Conservation (phyloP, 441 rosid genomes). For the Erysimum pusillum region DNA sequence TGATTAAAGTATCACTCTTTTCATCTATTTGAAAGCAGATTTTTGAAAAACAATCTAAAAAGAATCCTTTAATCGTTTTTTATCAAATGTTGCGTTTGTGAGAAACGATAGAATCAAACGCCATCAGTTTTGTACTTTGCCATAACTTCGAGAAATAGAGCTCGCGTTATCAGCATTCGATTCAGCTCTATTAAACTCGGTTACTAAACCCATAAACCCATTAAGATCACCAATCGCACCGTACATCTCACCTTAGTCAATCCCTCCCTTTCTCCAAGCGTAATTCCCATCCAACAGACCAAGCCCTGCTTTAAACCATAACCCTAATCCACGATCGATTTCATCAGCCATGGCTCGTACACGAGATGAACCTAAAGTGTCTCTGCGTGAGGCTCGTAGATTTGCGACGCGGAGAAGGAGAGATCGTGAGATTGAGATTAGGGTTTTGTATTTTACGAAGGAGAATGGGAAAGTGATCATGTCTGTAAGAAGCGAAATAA, state of each 20-base stretch:
- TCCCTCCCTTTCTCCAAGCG: constrained; percentile 65
- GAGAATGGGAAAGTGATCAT: constrained; percentile 46
- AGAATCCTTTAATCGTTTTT: too few species aligned
- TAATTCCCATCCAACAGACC: constrained; percentile 74
- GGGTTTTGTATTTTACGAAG: constrained; percentile 50
- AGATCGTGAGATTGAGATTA: constrained; percentile 69
- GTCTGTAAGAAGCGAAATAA: too few species aligned
- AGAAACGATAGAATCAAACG: constrained; percentile 61
- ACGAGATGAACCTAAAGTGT: constrained; percentile 61
- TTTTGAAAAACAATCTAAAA: constrained; percentile 47
- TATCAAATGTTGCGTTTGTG: too few species aligned
- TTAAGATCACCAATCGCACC: constrained; percentile 69
- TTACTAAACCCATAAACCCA: constrained; percentile 56
- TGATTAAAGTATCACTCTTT: neutral
- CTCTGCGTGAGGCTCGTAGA: constrained; percentile 79
- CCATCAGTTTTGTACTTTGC: constrained; percentile 53
- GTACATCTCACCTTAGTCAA: constrained; percentile 61
- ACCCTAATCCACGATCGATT: constrained; percentile 58
- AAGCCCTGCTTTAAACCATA: constrained; percentile 55
- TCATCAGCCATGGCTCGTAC: constrained; percentile 61
- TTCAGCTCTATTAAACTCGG: constrained; percentile 55
- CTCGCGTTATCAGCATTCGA: constrained; percentile 61
- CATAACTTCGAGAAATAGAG: constrained; percentile 62
- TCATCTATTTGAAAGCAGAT: neutral
- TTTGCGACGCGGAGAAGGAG: constrained; percentile 75